A percentile compares a stretch with the other conserved stretches of the same genome.
Conservation (phyloP, 1,284 basidiomycete genomes). For the Fomitopsis schrenkii region DNA sequence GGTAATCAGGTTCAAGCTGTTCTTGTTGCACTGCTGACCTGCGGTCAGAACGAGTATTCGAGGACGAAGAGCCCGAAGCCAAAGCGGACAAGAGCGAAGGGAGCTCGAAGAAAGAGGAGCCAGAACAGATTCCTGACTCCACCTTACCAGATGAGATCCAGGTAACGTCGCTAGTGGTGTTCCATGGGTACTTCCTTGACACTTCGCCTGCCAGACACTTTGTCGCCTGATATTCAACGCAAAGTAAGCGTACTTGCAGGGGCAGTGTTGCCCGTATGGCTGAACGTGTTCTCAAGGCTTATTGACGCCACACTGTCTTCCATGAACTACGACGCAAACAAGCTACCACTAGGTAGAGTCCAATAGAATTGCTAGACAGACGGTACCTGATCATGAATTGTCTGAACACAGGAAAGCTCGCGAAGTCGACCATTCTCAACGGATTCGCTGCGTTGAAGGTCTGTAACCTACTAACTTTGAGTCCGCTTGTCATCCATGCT, state of each 20-base stretch:
- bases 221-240: conserved; percentile 56
- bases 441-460: conserved; percentile 60
- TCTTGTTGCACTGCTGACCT: not conserved
- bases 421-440: conserved; percentile 51
- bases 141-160: conserved; percentile 44
- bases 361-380: not conserved
- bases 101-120: conserved; percentile 33
- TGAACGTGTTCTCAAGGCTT: conserved; percentile 29
- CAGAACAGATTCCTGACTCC: conserved; percentile 44
- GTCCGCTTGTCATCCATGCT: not conserved
- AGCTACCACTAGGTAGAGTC: conserved; percentile 53
- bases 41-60: conserved; percentile 46
- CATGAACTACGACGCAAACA: conserved; percentile 71
- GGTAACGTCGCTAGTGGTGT: conserved; percentile 21
- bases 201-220: conserved; percentile 31
- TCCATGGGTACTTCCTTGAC: not conserved
- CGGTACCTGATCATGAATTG: not conserved
- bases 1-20: conserved; percentile 29
- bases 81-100: conserved; percentile 15
- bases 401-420: conserved; percentile 42
- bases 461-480: not conserved
- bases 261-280: not conserved
- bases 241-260: conserved; percentile 28
- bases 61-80: conserved; percentile 37
- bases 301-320: conserved; percentile 56